Conservation (phyloP, 176 grass and related monocot species). For the Phoenix roebelenii region DNA sequence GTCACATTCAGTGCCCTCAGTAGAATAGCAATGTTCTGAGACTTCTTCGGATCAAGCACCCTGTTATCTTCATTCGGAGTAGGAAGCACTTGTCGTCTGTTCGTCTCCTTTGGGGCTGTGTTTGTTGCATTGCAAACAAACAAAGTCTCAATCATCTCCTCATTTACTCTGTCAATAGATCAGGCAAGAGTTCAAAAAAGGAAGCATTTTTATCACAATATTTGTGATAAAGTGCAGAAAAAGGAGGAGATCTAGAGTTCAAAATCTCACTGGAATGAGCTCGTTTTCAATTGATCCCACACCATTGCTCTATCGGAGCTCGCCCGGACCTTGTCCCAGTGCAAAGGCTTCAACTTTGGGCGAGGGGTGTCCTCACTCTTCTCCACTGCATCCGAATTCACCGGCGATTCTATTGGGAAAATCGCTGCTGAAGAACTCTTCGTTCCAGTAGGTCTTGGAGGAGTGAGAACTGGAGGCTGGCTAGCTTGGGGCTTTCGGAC, state of each 20-base stretch:
- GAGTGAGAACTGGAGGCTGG: background rate
- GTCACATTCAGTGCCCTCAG: constrained; percentile 51
- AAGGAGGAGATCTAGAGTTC: background rate
- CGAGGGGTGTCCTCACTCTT: constrained; percentile 19
- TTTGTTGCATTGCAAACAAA: constrained; percentile 58
- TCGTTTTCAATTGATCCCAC: constrained; percentile 70
- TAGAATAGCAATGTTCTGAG: constrained; percentile 73
- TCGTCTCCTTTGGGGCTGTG: background rate
- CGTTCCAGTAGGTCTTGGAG: constrained; percentile 3
- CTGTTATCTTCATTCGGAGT: constrained; percentile 30
- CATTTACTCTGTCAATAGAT: constrained; percentile 35
- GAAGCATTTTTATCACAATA: no score
- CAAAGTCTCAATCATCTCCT: constrained; percentile 68
- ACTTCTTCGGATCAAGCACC: constrained; percentile 50
- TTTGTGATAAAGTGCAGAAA: no score
- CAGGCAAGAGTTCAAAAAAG: background rate
- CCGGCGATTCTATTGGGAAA: constrained; percentile 8
- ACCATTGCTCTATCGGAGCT: constrained; percentile 60
- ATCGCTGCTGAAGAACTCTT: constrained; percentile 21
- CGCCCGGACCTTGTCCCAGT: constrained; percentile 71
- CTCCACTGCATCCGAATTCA: constrained; percentile 7
- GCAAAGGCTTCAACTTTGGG: constrained; percentile 56
- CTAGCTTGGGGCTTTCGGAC: constrained; percentile 24
- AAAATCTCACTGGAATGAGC: constrained; percentile 56
- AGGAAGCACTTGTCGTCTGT: constrained; percentile 3